Evolutionary conservation across 177 flowering plant species (phyloP).

Genomic region (Tripterygium wilfordii): DNA sequence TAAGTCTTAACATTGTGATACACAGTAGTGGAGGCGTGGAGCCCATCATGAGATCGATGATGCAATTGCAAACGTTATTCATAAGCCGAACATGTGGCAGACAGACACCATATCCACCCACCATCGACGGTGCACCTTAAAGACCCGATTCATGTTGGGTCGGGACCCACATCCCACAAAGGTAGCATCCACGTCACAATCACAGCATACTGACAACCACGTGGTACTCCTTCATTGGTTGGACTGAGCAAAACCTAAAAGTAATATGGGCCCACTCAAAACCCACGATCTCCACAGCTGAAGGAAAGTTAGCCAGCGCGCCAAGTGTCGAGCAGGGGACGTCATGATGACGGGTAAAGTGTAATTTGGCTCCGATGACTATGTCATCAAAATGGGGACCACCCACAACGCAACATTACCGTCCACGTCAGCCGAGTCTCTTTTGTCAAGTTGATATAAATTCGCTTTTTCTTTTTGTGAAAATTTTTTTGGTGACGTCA

Average conservation of each 20-base stretch:
- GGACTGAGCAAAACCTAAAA: not conserved
- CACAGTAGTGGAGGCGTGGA: too few relatives aligned
- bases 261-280: not conserved
- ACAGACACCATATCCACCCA: slow-evolving; percentile 7
- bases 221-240: slow-evolving; percentile 11
- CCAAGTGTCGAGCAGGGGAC: slow-evolving; percentile 19
- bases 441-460: not conserved
- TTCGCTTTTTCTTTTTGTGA: too few relatives aligned
- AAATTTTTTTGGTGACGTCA: slow-evolving; percentile 13
- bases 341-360: slow-evolving; percentile 24
- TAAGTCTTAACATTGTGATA: too few relatives aligned
- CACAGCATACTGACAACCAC: slow-evolving; percentile 11
- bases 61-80: too few relatives aligned
- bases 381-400: slow-evolving; percentile 15
- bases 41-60: too few relatives aligned
- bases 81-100: slow-evolving; percentile 1
- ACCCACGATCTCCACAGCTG: slow-evolving; percentile 12
- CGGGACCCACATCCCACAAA: slow-evolving; percentile 13
- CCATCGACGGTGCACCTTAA: slow-evolving; percentile 28
- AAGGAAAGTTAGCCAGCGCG: slow-evolving; percentile 7
- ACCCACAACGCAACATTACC: not conserved
- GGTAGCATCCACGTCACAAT: not conserved
- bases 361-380: slow-evolving; percentile 17
- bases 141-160: slow-evolving; percentile 7
- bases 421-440: slow-evolving; percentile 12